phyloP scores from a whole-genome alignment of 2,329 filamentous ascomycete species.

The Colletotrichum tabaci region DNA sequence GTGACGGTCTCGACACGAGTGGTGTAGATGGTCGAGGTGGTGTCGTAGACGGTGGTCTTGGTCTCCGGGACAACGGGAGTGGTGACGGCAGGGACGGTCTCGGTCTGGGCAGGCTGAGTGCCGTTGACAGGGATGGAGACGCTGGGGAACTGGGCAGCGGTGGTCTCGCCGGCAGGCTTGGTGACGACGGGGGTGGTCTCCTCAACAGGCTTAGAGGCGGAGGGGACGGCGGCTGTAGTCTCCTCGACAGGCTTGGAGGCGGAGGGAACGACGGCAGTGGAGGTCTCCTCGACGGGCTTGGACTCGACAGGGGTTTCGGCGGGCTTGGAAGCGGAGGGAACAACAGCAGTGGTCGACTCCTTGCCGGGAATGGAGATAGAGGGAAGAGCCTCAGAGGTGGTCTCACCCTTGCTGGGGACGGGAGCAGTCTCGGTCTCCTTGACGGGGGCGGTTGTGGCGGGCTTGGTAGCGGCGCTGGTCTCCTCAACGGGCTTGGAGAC shows the following conservation, averaged over 20 bases:
- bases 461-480: conserved; percentile 42
- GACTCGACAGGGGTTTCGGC: background rate
- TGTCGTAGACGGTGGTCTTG: conserved; percentile 55
- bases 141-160: conserved; percentile 28
- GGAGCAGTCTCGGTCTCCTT: conserved; percentile 28
- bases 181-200: conserved; percentile 20
- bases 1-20: conserved; percentile 66
- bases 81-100: conserved; percentile 41
- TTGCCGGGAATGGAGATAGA: conserved; percentile 25
- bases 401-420: conserved; percentile 20
- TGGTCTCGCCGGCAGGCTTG: conserved; percentile 41
- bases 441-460: conserved; percentile 32
- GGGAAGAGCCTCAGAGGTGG: conserved; percentile 23
- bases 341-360: conserved; percentile 38
- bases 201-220: conserved; percentile 33
- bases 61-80: conserved; percentile 42
- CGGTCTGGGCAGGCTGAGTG: conserved; percentile 36
- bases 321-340: conserved; percentile 34
- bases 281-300: conserved; percentile 39
- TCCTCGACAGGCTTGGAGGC: conserved; percentile 37
- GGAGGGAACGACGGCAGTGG: conserved; percentile 31
- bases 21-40: conserved; percentile 66
- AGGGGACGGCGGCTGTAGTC: conserved; percentile 38
- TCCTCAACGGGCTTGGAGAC: conserved; percentile 40
- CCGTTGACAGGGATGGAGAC: conserved; percentile 24